phyloP scores from a whole-genome alignment of 208 protist genomes.

The Leishmania lainsoni region DNA sequence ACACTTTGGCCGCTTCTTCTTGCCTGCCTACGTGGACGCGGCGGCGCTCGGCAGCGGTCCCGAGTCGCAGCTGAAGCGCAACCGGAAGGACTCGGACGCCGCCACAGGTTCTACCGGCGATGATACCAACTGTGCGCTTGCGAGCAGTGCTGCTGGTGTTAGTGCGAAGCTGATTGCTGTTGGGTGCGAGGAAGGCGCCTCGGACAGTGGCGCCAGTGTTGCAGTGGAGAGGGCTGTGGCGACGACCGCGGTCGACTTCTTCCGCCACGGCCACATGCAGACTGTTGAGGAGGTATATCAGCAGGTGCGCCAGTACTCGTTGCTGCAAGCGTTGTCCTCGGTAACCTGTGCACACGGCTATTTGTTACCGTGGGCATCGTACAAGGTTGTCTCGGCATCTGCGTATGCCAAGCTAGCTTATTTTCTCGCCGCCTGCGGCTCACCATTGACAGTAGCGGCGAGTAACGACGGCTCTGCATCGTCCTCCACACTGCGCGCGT shows the following conservation, averaged over 20 bases:
- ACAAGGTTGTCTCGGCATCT: constrained; percentile 48
- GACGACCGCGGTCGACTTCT: not conserved
- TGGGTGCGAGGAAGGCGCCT: not conserved
- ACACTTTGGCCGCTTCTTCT: constrained; percentile 62
- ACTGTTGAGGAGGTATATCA: constrained; percentile 14
- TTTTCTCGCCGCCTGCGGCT: constrained; percentile 27
- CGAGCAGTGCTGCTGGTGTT: not conserved
- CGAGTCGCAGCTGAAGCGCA: constrained; percentile 41
- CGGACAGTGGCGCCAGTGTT: not conserved
- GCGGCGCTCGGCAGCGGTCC: constrained; percentile 28
- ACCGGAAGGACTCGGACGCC: constrained; percentile 16
- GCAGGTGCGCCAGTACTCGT: constrained; percentile 22
- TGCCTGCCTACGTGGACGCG: constrained; percentile 51
- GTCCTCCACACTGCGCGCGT: not conserved
- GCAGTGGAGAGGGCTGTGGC: not conserved
- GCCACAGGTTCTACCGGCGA: not conserved
- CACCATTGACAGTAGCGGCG: not conserved
- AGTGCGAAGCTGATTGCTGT: too few relatives aligned
- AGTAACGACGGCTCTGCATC: not conserved
- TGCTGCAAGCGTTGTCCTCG: constrained; percentile 25
- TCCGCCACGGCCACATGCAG: constrained; percentile 19
- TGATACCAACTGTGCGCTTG: not conserved
- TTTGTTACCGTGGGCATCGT: constrained; percentile 52
- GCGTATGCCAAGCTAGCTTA: constrained; percentile 19
- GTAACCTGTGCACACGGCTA: constrained; percentile 45